Percentiles rank a stretch among this genome's conserved stretches.
phyloP scores from a whole-genome alignment of 768 basidiomycete species.

The Termitomyces eurrhizus region DNA sequence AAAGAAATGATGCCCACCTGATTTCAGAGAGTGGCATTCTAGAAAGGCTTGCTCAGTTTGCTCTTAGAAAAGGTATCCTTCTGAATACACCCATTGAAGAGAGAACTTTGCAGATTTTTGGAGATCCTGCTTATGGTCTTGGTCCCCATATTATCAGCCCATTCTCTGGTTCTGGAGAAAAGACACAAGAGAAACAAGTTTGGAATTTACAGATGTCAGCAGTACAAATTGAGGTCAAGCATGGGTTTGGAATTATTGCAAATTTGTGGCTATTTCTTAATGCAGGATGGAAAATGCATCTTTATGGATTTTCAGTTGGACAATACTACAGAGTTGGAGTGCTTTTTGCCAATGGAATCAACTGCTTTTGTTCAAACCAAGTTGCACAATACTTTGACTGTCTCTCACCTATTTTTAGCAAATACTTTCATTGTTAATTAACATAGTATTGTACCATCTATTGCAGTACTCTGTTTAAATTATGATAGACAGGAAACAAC shows the following conservation, averaged over 20 bases:
- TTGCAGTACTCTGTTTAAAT: too few relatives aligned
- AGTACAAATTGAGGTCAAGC: constrained; percentile 23
- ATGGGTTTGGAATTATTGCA: constrained; percentile 21
- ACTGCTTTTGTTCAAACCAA: too few relatives aligned
- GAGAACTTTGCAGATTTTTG: constrained; percentile 19
- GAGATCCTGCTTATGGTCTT: constrained; percentile 24
- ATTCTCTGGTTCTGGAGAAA: constrained; percentile 15
- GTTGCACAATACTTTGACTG: too few relatives aligned
- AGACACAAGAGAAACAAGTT: constrained; percentile 12
- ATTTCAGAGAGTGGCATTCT: neutral
- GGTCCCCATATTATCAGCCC: constrained; percentile 18
- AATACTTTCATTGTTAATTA: too few relatives aligned
- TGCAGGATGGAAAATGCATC: constrained; percentile 16
- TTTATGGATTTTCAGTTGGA: constrained; percentile 20
- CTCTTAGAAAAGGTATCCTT: neutral
- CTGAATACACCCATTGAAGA: neutral
- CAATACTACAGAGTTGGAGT: constrained; percentile 22
- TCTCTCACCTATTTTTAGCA: too few relatives aligned
- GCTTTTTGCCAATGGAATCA: constrained; percentile 20
- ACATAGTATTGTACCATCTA: too few relatives aligned
- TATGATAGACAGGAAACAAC: too few relatives aligned
- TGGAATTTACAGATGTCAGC: constrained; percentile 24
- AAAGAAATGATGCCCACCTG: neutral
- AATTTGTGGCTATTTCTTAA: constrained; percentile 23
- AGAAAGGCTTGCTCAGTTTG: neutral